Evolutionary conservation across 140 eudicot genomes (phyloP), one percentile per base, ranked within the genome.

Genomic region (Stevia rebaudiana): DNA sequence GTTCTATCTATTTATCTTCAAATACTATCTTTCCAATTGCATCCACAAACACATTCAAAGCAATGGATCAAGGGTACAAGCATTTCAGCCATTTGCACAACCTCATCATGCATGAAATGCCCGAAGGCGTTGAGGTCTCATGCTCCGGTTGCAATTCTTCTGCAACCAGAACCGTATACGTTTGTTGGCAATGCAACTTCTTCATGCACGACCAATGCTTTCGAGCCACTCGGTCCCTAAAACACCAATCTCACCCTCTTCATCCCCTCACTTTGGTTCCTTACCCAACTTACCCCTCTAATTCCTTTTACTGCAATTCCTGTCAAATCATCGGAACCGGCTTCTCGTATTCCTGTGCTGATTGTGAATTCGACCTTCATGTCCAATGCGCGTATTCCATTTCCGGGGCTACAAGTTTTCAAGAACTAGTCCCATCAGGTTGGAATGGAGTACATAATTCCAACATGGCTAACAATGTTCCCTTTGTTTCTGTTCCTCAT

Each of bases 341-440:
- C 17, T 71, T 77, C 12, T 60, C 79, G 44, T 80, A 66, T 51
- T 63, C 73, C 16, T 79, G 86, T 22, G 59, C 83, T 4, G 31
- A 58, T 18, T 83, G 90, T 1, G 82, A 80, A 30, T 70, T 80
- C 12, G 86, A 83, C 72, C 76, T 80, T 64, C 90, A 83, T 61
- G 75, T 83, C 16, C 86, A 77, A 18, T 83, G 90, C 39, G 83
- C 86, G 6, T 71, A 71, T 77, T 64, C 72, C 61, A 65, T 58
- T 39, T 65, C 74, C 1, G 24, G 4, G 0, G 62, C 69, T 10
- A 8, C 74, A 30, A 30, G 30, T 63, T 52, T 72, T 36, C 71
- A 72, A 63, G 71, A 63, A 63, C 65, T 22, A 52, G 71, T 42
- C 52, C 65, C 41, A 31, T 16, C 57, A 30, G 49, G 46, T 18